These are phyloP conservation scores for Trichosporon sp. DNA, from an alignment of 1,284 basidiomycete species.

Conservation along the genomic window DNA sequence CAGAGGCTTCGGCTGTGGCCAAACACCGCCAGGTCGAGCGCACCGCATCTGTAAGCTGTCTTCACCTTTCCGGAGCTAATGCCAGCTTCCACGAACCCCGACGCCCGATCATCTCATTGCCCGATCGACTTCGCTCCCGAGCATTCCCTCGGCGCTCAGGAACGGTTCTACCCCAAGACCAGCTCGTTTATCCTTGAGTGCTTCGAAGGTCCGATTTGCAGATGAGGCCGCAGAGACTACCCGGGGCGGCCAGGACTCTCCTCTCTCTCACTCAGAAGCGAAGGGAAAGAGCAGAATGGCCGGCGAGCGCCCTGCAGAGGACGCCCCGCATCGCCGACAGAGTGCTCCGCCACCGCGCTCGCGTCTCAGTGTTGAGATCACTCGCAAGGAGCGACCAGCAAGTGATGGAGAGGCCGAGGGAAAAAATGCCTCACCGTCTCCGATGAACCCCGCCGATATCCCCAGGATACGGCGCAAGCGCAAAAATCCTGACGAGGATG, in stretches of 20 bases:
- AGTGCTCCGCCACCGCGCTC: neutral
- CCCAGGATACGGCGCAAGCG: neutral
- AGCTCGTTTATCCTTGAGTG: neutral
- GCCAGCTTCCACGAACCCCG: neutral
- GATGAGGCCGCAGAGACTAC: neutral
- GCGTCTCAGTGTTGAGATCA: slow-evolving; percentile 24
- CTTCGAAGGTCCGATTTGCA: neutral
- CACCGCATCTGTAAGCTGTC: neutral
- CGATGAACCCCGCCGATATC: neutral
- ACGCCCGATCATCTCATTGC: neutral
- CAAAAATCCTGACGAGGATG: neutral
- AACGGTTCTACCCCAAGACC: neutral
- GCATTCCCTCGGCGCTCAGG: neutral
- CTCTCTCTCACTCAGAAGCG: neutral
- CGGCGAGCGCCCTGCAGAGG: slow-evolving; percentile 30
- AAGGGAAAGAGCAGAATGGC: slow-evolving; percentile 38
- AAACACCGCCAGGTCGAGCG: neutral
- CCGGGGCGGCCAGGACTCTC: neutral
- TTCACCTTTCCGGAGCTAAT: neutral
- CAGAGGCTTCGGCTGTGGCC: neutral
- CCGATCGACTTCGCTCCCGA: neutral
- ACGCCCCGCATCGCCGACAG: neutral
- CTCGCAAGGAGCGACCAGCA: slow-evolving; percentile 21
- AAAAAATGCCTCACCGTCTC: neutral
- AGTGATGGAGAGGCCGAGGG: neutral